A percentile compares a stretch with the other conserved stretches of the same genome.
phyloP scores from a whole-genome alignment of 331 rosid species.

The Malus hybrid region DNA sequence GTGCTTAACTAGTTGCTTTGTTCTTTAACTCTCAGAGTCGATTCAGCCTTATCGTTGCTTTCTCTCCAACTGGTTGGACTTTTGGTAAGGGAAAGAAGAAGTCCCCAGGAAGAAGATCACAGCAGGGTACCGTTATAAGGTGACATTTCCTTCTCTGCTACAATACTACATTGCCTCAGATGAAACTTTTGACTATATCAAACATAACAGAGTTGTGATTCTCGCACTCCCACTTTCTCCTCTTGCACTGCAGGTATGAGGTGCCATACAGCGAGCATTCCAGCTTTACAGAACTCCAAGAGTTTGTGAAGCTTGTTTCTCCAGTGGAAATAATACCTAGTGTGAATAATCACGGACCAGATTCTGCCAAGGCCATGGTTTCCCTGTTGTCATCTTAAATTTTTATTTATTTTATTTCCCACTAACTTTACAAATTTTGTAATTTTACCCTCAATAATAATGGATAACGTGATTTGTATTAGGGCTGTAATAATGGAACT shows the following conservation, averaged over 20 bases:
- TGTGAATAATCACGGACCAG: slow-evolving; percentile 76
- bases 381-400: slow-evolving; percentile 51
- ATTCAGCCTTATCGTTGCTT: slow-evolving; percentile 81
- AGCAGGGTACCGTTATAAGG: slow-evolving; percentile 94
- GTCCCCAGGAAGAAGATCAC: slow-evolving; percentile 85
- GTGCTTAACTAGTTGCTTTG: background rate
- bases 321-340: slow-evolving; percentile 75
- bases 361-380: slow-evolving; percentile 70
- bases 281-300: slow-evolving; percentile 83
- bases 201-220: background rate
- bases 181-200: background rate
- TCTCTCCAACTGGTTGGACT: slow-evolving; percentile 96
- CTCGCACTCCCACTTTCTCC: background rate
- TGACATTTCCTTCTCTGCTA: slow-evolving; percentile 11
- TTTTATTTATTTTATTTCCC: background rate
- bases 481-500: background rate
- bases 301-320: slow-evolving; percentile 66
- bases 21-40: slow-evolving; percentile 41
- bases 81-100: slow-evolving; percentile 89
- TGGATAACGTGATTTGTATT: background rate
- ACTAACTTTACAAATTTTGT: background rate
- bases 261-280: slow-evolving; percentile 93
- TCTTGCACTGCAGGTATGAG: slow-evolving; percentile 53
- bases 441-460: background rate
- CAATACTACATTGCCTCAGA: background rate